Base-by-base conservation (phyloP, 2,329 filamentous ascomycete genomes). In the Fusarium robinianum region DNA sequence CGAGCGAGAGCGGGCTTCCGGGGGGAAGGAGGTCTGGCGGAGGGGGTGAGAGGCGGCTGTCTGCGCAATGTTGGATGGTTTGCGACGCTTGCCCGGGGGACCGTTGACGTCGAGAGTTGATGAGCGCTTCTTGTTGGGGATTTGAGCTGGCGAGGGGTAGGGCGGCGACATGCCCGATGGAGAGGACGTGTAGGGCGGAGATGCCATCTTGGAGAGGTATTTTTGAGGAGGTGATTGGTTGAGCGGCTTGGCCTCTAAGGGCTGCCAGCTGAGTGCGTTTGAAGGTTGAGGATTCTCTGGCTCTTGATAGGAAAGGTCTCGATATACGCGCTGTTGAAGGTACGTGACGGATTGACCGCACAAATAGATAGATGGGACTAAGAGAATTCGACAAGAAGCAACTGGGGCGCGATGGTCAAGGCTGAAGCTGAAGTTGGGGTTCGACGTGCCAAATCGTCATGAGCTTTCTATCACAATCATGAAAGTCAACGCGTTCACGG, bases 21-120 rank as follows among this genome's bases (percentile, higher is more conserved):
- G 87, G 0, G 87, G 86, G 62, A 90, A 94, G 0, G 87, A 90
- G 5, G 89, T 91, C 62, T 90, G 87, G 25, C 88, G 86, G 2
- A 94, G 79, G 2, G 85, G 86, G 53, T 89, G 86, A 0, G 78
- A 73, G 3, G 46, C 54, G 12, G 79, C 73, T 2, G 76, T 68
- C 17, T 76, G 71, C 4, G 83, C 83, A 53, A 83, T 72, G 50
- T 69, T 78, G 9, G 85, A 89, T 5, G 83, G 77, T 63, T 91
- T 91, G 62, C 87, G 84, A 32, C 85, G 83, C 64, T 89, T 89
- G 32, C 73, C 67, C 3, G 69, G 71, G 31, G 74, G 70, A 23
- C 74, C 74, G 8, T 75, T 70, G 40, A 78, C 76, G 36, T 78
- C 76, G 42, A 84, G 67, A 14, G 79, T 76, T 32, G 77, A 74